Conservation (phyloP, 192 early-diverging fungal genomes). For the Coemansia pectinata region DNA sequence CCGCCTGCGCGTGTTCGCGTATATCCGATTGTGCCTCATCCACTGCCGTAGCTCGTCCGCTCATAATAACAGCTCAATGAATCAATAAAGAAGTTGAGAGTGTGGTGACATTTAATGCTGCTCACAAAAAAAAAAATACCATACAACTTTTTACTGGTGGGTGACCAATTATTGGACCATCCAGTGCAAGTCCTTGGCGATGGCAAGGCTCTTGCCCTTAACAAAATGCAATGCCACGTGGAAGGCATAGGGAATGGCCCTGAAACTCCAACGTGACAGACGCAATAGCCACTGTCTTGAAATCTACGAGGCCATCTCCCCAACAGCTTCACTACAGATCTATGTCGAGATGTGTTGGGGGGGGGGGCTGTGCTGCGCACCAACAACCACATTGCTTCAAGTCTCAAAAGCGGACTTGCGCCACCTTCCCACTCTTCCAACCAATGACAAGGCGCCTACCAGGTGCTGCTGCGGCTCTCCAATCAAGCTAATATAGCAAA, state of each 20-base stretch:
- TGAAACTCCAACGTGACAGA: neutral
- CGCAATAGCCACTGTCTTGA: neutral
- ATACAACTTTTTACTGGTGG: neutral
- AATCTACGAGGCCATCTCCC: neutral
- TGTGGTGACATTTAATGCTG: neutral
- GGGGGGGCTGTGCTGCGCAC: neutral
- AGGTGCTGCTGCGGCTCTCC: no score
- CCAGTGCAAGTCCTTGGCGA: no score
- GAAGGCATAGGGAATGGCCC: neutral
- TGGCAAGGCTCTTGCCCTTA: neutral
- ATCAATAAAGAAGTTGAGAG: neutral
- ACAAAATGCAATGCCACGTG: neutral
- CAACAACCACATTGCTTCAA: neutral
- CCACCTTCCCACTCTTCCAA: no score
- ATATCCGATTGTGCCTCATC: constrained; percentile 44
- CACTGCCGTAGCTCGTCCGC: constrained; percentile 23
- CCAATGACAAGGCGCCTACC: no score
- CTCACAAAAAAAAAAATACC: neutral
- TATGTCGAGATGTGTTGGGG: no score
- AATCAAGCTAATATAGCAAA: no score
- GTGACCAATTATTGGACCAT: neutral
- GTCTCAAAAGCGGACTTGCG: no score
- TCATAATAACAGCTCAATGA: neutral
- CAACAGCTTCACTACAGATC: neutral
- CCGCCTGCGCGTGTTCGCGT: constrained; percentile 46